Base-by-base conservation (phyloP, 2,329 filamentous ascomycete species). In the Xylariaceae sp. region DNA sequence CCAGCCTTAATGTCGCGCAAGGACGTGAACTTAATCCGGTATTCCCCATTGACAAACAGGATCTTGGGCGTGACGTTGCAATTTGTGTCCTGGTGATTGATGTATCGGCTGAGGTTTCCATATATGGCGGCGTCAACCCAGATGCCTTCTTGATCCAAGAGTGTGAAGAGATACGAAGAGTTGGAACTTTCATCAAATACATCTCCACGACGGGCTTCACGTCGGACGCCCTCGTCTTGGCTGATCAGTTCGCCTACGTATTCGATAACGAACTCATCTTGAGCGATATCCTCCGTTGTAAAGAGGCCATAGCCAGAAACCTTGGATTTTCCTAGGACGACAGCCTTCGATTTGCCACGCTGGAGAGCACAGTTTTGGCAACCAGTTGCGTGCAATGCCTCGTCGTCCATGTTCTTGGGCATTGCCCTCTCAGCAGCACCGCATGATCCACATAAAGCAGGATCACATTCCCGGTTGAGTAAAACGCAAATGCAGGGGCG, bases 81-180 rank as follows among this genome's bases (percentile, higher is more conserved):
- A 56, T 88, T 71, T 37, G 63, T 58, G 1, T 80, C 79, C 11
- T 88, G 86, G 67, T 93, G 89, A 72, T 95, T 94, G 72, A 94
- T 90, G 74, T 92, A 94, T 3, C 90, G 85, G 51, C 88, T 87
- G 64, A 92, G 86, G 71, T 93, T 94, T 53, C 90, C 90, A 64
- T 88, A 88, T 48, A 85, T 85, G 17, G 88, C 89, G 5, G 86
- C 87, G 69, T 94, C 90, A 15, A 94, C 82, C 83, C 82, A 85
- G 44, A 83, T 84, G 48, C 82, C 82, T 64, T 85, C 82, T 17
- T 81, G 76, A 59, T 85, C 82, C 13, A 85, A 73, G 1, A 86
- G 73, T 0, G 82, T 85, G 59, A 86, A 86, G 37, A 85, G 77
- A 58, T 85, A 90, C n/a, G 85, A 87, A 3, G 84, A 81, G 66